phyloP scores from a whole-genome alignment of 495 filamentous ascomycete species.

The Neurospora sp. region DNA sequence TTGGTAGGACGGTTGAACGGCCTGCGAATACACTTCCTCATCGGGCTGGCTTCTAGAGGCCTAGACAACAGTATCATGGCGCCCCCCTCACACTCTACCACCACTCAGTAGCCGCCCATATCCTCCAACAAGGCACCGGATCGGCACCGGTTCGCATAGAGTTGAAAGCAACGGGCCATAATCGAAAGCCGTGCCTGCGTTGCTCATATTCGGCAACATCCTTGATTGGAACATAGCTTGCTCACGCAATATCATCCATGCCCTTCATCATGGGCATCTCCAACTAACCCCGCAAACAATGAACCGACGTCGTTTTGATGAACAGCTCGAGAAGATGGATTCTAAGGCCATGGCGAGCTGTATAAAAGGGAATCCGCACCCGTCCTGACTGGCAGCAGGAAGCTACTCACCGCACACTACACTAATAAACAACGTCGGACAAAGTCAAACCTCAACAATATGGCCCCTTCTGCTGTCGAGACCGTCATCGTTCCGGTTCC shows the following conservation, averaged over 20 bases:
- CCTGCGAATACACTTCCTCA: not conserved
- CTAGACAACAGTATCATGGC: not conserved
- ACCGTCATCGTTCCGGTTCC: constrained; percentile 20
- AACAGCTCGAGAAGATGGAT: not conserved
- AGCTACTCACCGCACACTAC: not conserved
- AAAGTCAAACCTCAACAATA: not conserved
- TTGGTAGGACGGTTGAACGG: not conserved
- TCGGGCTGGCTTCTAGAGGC: not conserved
- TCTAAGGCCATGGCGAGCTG: not conserved
- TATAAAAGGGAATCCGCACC: not conserved
- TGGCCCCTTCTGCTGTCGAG: constrained; percentile 25
- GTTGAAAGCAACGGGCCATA: not conserved
- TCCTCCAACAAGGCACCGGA: not conserved
- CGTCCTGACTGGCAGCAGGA: not conserved
- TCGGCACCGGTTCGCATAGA: not conserved
- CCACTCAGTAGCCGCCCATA: not conserved
- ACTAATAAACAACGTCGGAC: not conserved
- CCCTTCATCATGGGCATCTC: constrained; percentile 4
- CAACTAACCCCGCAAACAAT: constrained; percentile 3
- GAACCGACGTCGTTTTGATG: not conserved
- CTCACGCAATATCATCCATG: constrained; percentile 17
- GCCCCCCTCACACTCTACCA: not conserved
- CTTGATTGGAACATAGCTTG: constrained; percentile 4
- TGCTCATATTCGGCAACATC: not conserved
- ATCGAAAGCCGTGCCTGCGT: not conserved